Conservation (phyloP, 345 rosid species). For the Syzygium grande region DNA sequence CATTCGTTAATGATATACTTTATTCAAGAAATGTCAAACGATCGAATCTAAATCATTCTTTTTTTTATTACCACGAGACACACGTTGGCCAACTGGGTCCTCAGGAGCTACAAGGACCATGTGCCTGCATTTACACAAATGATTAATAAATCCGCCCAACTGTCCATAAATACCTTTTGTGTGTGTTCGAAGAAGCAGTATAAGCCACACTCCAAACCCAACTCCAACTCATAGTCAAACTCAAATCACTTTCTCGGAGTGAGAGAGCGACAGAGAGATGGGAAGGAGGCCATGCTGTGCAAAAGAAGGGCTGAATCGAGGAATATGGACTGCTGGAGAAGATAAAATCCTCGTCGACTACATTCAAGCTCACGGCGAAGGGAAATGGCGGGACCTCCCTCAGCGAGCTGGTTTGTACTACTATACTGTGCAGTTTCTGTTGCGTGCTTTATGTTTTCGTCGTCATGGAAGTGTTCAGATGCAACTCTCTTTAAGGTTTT, state of each 20-base stretch:
- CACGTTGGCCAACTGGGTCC: neutral
- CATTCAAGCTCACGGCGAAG: constrained; percentile 25
- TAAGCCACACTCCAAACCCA: neutral
- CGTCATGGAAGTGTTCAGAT: neutral
- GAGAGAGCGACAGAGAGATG: constrained; percentile 2
- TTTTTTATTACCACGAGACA: neutral
- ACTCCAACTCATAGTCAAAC: neutral
- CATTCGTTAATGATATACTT: neutral
- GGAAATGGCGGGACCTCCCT: constrained; percentile 30
- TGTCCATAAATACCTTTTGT: neutral
- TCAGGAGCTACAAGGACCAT: neutral
- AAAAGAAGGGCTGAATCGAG: constrained; percentile 14
- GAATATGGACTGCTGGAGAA: constrained; percentile 21
- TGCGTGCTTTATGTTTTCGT: neutral
- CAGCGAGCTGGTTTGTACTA: constrained; percentile 16
- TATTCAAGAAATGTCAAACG: neutral
- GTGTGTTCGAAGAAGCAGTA: neutral
- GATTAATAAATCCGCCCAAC: neutral
- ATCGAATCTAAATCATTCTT: neutral
- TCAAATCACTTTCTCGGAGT: neutral
- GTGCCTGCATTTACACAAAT: neutral
- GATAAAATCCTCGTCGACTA: constrained; percentile 16
- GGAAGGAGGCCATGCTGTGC: constrained; percentile 19
- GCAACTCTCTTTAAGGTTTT: neutral
- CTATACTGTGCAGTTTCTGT: neutral